A percentile compares a stretch with the other conserved stretches of the same genome.
phyloP scores from a whole-genome alignment of 129 eudicot species.

The Flaveria robusta region DNA sequence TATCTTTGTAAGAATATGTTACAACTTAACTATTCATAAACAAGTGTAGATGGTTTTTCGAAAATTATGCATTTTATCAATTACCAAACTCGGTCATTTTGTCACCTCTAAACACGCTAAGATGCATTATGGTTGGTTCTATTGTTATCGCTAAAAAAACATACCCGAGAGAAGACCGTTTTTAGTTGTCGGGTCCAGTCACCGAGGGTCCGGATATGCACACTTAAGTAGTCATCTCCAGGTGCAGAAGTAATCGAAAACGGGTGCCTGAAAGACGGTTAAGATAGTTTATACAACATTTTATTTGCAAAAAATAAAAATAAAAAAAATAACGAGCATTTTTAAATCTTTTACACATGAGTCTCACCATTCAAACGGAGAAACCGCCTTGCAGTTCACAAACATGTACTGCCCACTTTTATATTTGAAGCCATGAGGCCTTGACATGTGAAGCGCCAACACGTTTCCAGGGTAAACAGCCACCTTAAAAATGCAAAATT shows the following conservation, averaged over 20 bases:
- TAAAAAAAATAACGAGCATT: not conserved
- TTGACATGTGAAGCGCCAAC: constrained; percentile 58
- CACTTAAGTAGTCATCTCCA: constrained; percentile 59
- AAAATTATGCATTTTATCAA: not conserved
- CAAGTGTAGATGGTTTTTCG: not conserved
- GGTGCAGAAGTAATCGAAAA: constrained; percentile 78
- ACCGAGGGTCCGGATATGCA: constrained; percentile 66
- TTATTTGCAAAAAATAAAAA: not conserved
- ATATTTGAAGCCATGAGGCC: constrained; percentile 51
- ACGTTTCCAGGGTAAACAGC: constrained; percentile 63
- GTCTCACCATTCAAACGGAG: constrained; percentile 56
- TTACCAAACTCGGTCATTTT: not conserved
- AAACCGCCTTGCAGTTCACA: constrained; percentile 53
- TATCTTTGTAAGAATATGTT: not conserved
- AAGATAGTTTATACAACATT: constrained; percentile 12
- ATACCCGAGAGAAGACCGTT: constrained; percentile 53
- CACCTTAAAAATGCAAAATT: constrained; percentile 28
- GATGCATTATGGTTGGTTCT: not conserved
- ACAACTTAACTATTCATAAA: not conserved
- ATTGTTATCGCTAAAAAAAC: not conserved
- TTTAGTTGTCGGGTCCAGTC: constrained; percentile 69
- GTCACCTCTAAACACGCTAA: not conserved
- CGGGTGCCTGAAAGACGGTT: constrained; percentile 49
- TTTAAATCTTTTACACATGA: not conserved
- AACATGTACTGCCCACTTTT: constrained; percentile 66